phyloP scores from a whole-genome alignment of 1,139 yeast genomes.

The Sugiyamaella castrensis region DNA sequence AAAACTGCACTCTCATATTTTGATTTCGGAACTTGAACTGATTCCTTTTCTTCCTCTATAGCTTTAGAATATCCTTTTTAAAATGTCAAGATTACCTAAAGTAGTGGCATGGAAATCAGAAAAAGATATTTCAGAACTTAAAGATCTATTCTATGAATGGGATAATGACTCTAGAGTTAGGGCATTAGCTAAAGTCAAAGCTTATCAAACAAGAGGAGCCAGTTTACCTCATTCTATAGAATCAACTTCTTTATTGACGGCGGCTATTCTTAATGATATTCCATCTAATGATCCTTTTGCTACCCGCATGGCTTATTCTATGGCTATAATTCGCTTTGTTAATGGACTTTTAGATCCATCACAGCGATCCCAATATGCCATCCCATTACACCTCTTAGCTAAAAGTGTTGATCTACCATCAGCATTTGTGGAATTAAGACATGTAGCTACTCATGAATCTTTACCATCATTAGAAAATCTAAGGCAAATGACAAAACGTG shows the following conservation, averaged over 20 bases:
- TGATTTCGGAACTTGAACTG: too few species aligned
- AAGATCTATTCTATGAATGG: conserved; percentile 54
- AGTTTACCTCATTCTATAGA: conserved; percentile 74
- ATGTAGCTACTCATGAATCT: conserved; percentile 86
- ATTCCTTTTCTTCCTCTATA: too few species aligned
- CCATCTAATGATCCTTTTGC: conserved; percentile 32
- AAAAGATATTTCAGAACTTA: conserved; percentile 52
- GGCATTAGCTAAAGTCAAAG: conserved; percentile 47
- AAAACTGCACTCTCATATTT: too few species aligned
- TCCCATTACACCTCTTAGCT: conserved; percentile 77
- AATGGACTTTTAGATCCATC: conserved; percentile 87
- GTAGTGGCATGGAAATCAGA: conserved; percentile 55
- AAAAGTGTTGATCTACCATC: conserved; percentile 66
- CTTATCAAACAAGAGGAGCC: conserved; percentile 63
- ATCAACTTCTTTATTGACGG: conserved; percentile 60
- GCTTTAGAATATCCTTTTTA: too few species aligned
- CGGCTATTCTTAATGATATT: conserved; percentile 52
- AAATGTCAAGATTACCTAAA: conserved; percentile 42
- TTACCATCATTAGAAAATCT: conserved; percentile 70
- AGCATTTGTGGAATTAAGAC: conserved; percentile 85
- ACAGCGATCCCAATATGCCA: conserved; percentile 75
- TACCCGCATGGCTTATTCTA: conserved; percentile 56
- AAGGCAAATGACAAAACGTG: conserved; percentile 54
- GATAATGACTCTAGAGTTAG: conserved; percentile 33
- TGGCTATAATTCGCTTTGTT: conserved; percentile 82